Base-by-base conservation (phyloP, 306 rosid genomes). In the Gillenia trifoliata region DNA sequence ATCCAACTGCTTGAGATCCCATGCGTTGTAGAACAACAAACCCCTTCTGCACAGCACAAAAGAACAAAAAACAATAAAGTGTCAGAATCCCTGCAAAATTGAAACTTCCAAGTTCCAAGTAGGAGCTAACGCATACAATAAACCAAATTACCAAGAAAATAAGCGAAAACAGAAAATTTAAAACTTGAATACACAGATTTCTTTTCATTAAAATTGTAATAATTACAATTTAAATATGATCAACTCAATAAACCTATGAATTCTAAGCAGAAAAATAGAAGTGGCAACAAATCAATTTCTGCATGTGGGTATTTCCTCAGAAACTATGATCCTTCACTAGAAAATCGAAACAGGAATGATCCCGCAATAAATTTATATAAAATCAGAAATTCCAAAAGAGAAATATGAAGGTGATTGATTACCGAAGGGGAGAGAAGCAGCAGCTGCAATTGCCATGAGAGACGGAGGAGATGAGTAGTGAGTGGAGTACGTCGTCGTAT, bases 1-100 rank as follows among this genome's bases (percentile, higher is more conserved):
- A 75, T 77, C 77, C 91, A 79, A 74, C 73, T 79, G 82, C 68
- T 78, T 31, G 88, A 64, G 74, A 83, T 83, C 79, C 89, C 90
- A 79, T 75, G 70, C 16, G 89, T 68, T 11, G 77, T 78, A 59
- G 84, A 77, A 86, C 88, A 77, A 85, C 86, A 82, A 49, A 84
- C 70, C 71, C 89, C 90, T 72, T 93, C 98, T 88, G 86, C 83
- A 81, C 60, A 82, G 79, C 81, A 87, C 50, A 76, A 28, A 71
- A 70, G 71, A 66, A 25, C 22, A 65, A 71, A 47, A 57, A 43
- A 8, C 4, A 47, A 26, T 57, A 50, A 79, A 70, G 38, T 40
- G 50, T 60, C 59, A 52, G 61, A 73, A 79, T 57, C 47, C 34
- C 62, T 19, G 19, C 23, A 68, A 70, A 77, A 33, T 36, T 2